A percentile compares a stretch with the other conserved stretches of the same genome.
Evolutionary conservation across 1,284 basidiomycete genomes (phyloP).

Genomic region (Rhizopogon parksii): DNA sequence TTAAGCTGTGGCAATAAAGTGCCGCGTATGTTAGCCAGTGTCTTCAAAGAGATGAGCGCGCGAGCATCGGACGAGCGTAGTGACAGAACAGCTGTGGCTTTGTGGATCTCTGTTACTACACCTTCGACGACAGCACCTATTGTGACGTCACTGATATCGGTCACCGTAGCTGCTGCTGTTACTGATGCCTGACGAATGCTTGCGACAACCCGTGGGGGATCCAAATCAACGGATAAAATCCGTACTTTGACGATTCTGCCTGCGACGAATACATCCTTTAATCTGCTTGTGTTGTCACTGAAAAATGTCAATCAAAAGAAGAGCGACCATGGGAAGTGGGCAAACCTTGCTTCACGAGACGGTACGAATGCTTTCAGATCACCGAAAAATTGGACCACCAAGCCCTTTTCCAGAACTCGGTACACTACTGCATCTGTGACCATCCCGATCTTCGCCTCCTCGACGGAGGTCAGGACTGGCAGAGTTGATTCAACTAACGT

Average conservation of each 20-base stretch:
- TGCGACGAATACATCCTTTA: conserved; percentile 65
- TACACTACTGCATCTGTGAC: conserved; percentile 82
- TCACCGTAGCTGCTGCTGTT: conserved; percentile 40
- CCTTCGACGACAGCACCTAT: conserved; percentile 74
- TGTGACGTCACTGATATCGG: conserved; percentile 67
- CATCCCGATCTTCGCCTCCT: conserved; percentile 66
- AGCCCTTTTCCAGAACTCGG: conserved; percentile 70
- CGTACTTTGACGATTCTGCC: conserved; percentile 87
- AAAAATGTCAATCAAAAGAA: neutral
- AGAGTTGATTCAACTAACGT: conserved; percentile 78
- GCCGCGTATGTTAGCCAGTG: conserved; percentile 78
- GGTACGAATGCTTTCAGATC: conserved; percentile 83
- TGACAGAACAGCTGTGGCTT: conserved; percentile 73
- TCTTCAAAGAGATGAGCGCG: conserved; percentile 74
- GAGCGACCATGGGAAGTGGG: neutral
- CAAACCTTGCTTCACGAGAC: conserved; percentile 73
- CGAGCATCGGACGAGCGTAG: conserved; percentile 66
- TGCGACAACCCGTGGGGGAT: conserved; percentile 66
- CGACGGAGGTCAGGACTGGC: conserved; percentile 60
- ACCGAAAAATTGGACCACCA: conserved; percentile 89
- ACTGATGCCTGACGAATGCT: conserved; percentile 73
- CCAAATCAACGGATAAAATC: conserved; percentile 66
- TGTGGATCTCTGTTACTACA: conserved; percentile 71
- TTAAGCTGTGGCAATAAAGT: conserved; percentile 68
- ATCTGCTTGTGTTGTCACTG: conserved; percentile 37